phyloP scores from a whole-genome alignment of 1,139 yeast genomes.

The Nakaseomyces glabratus region DNA sequence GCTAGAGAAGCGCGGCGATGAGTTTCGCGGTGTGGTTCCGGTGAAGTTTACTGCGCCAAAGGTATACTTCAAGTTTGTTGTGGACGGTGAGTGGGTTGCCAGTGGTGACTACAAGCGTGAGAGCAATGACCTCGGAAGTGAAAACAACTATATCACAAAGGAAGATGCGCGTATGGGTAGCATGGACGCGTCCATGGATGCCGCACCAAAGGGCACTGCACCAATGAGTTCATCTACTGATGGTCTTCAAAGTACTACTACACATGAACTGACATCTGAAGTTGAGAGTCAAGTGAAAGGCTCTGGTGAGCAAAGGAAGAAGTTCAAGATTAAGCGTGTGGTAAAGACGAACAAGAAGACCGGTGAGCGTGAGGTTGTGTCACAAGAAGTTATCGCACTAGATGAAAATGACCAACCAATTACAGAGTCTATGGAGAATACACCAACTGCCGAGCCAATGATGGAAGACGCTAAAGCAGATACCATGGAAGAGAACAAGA shows the following conservation, averaged over 20 bases:
- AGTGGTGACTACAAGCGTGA: slow-evolving; percentile 38
- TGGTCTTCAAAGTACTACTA: background rate
- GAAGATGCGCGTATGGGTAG: slow-evolving; percentile 19
- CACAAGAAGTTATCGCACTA: slow-evolving; percentile 26
- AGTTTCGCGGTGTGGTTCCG: slow-evolving; percentile 35
- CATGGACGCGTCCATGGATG: background rate
- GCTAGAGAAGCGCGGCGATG: slow-evolving; percentile 1
- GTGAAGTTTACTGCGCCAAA: slow-evolving; percentile 35
- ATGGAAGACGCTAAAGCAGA: slow-evolving; percentile 1
- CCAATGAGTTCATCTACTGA: background rate
- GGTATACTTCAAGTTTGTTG: slow-evolving; percentile 58
- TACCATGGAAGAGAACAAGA: too few species aligned
- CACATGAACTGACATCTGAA: slow-evolving; percentile 20
- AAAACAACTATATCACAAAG: slow-evolving; percentile 48
- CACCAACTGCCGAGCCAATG: background rate
- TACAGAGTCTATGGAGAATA: background rate
- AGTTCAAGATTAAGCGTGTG: slow-evolving; percentile 31
- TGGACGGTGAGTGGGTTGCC: slow-evolving; percentile 63
- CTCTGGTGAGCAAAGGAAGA: slow-evolving; percentile 9
- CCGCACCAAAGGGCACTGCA: background rate
- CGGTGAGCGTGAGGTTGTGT: slow-evolving; percentile 32
- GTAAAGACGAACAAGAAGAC: slow-evolving; percentile 34
- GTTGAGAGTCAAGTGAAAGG: slow-evolving; percentile 50
- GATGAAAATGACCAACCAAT: slow-evolving; percentile 19
- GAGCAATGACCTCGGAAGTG: slow-evolving; percentile 45